Percentiles rank a stretch among this genome's conserved stretches.
Evolutionary conservation across 2,329 filamentous ascomycete genomes (phyloP).

Genomic region (Cylindrodendrum hubeiense): DNA sequence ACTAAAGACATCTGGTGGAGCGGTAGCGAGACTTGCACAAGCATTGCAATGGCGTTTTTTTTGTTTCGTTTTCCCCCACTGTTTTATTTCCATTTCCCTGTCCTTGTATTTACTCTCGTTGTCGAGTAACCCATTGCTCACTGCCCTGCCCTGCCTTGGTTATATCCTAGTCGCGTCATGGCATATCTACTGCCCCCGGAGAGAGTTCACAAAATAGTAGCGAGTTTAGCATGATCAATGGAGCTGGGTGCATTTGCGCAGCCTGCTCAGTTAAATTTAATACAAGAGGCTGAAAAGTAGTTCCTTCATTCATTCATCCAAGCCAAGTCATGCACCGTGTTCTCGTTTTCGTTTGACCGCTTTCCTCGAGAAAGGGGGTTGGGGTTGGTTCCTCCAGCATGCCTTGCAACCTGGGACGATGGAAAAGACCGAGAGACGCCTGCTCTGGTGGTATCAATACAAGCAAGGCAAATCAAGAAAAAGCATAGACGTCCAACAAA

Average conservation of each 20-base stretch:
- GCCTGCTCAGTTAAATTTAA: background rate
- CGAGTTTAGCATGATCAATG: background rate
- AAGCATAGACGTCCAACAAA: background rate
- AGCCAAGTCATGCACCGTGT: background rate
- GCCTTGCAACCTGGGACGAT: background rate
- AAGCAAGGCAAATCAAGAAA: background rate
- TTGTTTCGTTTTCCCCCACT: conserved; percentile 10
- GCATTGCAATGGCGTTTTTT: conserved; percentile 41
- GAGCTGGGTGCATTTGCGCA: background rate
- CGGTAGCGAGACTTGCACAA: conserved; percentile 25
- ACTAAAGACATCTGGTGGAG: conserved; percentile 11
- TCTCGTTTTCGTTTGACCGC: background rate
- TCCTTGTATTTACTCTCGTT: background rate
- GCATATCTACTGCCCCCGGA: background rate
- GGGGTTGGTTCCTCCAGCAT: background rate
- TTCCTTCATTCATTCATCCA: background rate
- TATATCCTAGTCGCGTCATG: background rate
- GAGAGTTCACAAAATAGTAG: background rate
- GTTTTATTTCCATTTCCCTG: background rate
- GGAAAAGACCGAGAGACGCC: conserved; percentile 3
- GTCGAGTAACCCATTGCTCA: background rate
- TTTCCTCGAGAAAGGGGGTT: background rate
- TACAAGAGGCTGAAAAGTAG: conserved; percentile 4
- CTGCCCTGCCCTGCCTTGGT: background rate
- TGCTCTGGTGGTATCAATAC: conserved; percentile 8